Evolutionary conservation across 139 green algal genomes (phyloP).

Genomic region (Chlamydomonas eustigma): DNA sequence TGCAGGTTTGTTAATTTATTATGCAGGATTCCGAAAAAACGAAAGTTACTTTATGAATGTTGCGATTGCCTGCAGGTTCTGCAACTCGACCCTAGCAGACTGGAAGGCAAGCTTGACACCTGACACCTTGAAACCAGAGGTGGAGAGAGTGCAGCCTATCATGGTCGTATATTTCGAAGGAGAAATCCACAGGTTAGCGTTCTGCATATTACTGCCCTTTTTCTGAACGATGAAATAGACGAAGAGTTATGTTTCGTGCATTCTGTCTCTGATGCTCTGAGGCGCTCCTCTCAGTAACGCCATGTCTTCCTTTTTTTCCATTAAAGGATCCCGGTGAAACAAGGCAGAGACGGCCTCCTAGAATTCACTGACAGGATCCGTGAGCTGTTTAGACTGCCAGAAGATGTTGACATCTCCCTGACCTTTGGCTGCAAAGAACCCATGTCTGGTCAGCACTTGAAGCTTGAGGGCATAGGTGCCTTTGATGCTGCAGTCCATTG

Average conservation of each 20-base stretch:
- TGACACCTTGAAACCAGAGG: slow-evolving; percentile 45
- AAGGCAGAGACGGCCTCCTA: slow-evolving; percentile 45
- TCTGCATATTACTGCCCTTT: background rate
- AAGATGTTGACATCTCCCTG: slow-evolving; percentile 63
- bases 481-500: slow-evolving; percentile 67
- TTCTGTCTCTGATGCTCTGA: background rate
- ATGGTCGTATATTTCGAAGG: slow-evolving; percentile 69
- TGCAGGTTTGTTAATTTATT: no score
- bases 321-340: slow-evolving; percentile 59
- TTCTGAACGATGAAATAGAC: no score
- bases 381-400: slow-evolving; percentile 44
- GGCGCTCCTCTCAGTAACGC: background rate
- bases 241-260: no score
- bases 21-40: no score
- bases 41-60: no score
- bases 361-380: slow-evolving; percentile 57
- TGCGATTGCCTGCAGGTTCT: slow-evolving; percentile 37
- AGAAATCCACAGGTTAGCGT: slow-evolving; percentile 49
- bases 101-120: slow-evolving; percentile 56
- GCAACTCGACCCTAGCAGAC: slow-evolving; percentile 44
- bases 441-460: slow-evolving; percentile 54
- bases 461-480: slow-evolving; percentile 60
- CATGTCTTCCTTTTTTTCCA: no score
- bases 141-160: slow-evolving; percentile 56
- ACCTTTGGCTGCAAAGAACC: slow-evolving; percentile 68